phyloP scores from a whole-genome alignment of 2,329 filamentous ascomycete species.

The Cryphonectria japonica region DNA sequence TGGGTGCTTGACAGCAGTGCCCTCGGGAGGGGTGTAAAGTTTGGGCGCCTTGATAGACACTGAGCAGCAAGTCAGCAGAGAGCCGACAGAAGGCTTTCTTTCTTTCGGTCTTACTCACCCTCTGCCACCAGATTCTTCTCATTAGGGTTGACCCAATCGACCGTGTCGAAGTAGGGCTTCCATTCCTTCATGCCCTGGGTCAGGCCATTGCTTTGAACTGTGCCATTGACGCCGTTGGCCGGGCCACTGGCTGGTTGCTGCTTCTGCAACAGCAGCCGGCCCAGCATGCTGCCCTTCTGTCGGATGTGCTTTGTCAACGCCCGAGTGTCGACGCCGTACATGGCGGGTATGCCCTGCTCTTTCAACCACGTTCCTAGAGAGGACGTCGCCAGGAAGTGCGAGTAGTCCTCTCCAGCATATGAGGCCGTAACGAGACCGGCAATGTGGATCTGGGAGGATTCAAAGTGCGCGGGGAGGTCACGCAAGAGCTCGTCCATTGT shows the following conservation, averaged over 20 bases:
- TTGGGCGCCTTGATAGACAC: conserved; percentile 89
- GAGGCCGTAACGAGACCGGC: conserved; percentile 88
- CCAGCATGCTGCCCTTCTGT: conserved; percentile 94
- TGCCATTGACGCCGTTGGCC: conserved; percentile 42
- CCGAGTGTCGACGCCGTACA: conserved; percentile 93
- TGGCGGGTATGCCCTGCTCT: conserved; percentile 90
- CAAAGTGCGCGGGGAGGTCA: conserved; percentile 89
- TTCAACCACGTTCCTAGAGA: conserved; percentile 95
- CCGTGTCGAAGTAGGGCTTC: conserved; percentile 70
- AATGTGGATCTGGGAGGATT: conserved; percentile 90
- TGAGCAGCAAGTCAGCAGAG: conserved; percentile 53
- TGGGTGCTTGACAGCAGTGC: conserved; percentile 78
- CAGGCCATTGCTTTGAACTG: conserved; percentile 44
- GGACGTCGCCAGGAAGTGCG: conserved; percentile 88
- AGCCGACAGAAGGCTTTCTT: conserved; percentile 27
- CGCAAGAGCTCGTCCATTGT: conserved; percentile 81
- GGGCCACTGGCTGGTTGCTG: conserved; percentile 48
- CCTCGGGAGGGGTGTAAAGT: conserved; percentile 76
- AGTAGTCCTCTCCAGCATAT: conserved; percentile 94
- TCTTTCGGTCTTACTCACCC: conserved; percentile 64
- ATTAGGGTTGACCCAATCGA: conserved; percentile 93
- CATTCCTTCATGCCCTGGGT: conserved; percentile 45
- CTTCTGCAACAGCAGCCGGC: conserved; percentile 80
- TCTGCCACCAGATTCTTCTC: conserved; percentile 89
- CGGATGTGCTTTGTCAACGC: conserved; percentile 93